A percentile compares a stretch with the other conserved stretches of the same genome.
These are phyloP conservation scores for Hypoxylon sp. DNA, from an alignment of 2,329 filamentous ascomycete genomes.

Conservation along the genomic window DNA sequence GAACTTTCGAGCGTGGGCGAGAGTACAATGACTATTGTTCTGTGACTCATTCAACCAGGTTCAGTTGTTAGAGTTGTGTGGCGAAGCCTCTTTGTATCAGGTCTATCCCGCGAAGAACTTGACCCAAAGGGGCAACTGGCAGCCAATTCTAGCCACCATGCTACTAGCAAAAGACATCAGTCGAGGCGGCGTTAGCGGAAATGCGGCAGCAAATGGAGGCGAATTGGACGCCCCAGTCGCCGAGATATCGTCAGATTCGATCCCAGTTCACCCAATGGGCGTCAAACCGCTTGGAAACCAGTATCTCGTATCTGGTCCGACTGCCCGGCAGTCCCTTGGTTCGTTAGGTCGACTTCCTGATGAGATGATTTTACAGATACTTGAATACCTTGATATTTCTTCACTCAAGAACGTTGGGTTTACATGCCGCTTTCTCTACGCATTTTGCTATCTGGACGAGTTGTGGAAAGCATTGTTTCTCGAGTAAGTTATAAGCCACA, in stretches of 20 bases:
- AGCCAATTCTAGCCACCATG: constrained; percentile 40
- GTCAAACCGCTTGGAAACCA: constrained; percentile 91
- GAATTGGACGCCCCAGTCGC: constrained; percentile 24
- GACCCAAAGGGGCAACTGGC: constrained; percentile 32
- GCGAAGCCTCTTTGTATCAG: constrained; percentile 25
- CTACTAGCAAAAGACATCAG: constrained; percentile 45
- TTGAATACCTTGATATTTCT: constrained; percentile 80
- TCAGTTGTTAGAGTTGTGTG: constrained; percentile 26
- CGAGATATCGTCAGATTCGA: constrained; percentile 58
- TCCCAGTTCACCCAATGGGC: constrained; percentile 84
- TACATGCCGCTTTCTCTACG: constrained; percentile 89
- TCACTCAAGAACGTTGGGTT: constrained; percentile 77
- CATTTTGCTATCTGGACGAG: constrained; percentile 86
- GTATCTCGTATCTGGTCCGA: constrained; percentile 74
- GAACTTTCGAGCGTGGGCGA: constrained; percentile 9
- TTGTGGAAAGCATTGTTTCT: constrained; percentile 90
- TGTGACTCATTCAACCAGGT: constrained; percentile 32
- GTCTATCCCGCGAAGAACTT: constrained; percentile 22
- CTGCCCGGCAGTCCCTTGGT: constrained; percentile 77
- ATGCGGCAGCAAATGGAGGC: constrained; percentile 27
- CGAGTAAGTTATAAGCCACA: constrained; percentile 73
- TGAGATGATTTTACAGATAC: constrained; percentile 80
- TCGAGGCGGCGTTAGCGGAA: constrained; percentile 41
- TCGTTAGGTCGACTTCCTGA: constrained; percentile 80
- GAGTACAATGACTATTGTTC: constrained; percentile 13